Evolutionary conservation across 2,329 filamentous ascomycete genomes (phyloP), one percentile per base, ranked within the genome.

Genomic region (Ustilaginoidea virens): DNA sequence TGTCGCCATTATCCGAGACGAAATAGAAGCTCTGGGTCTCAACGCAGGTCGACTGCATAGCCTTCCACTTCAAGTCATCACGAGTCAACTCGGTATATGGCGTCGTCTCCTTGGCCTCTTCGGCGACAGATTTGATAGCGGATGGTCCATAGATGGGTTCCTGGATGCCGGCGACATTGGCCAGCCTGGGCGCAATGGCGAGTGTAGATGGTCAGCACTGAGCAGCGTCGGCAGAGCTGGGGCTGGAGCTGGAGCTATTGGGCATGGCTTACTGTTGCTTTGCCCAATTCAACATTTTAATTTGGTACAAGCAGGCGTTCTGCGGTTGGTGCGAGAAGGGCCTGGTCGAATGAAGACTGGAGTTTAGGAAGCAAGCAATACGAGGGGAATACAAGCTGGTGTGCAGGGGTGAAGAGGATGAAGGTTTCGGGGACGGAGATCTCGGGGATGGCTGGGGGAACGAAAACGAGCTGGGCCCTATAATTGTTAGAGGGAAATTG

Each of bases 21-120:
- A 94, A 59, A 61, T 98, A 98, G 61, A 94, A 98, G 37, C 70
- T 85, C 61, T 94, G 80, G 17, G 83, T 94, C 66, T 98, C 90
- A 43, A 96, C 90, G 47, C 70, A 80, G 38, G 90, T 96, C 46
- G 74, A 78, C 41, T 83, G 77, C 62, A 85, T 69, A 16, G 67
- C 72, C 44, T 63, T 60, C 90, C 90, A 98, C 61, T 76, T 80
- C 47, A 93, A 56, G 51, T 92, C 76, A 25, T 85, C 66, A 44
- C 74, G 78, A 39, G 64, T 72, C 43, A 85, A 56, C 52, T 90
- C 81, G 29, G 82, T 86, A 55, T 79, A 92, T 28, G 83, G 78
- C 16, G 70, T n/a, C n/a, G n/a, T 80, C 35, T 69, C 69, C 52
- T 78, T 70, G 38, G 80, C 68, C 60, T 94, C 83, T 46, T 79